Evolutionary conservation across 495 filamentous ascomycete genomes (phyloP).

Genomic region (Penicillium atrosanguineum): DNA sequence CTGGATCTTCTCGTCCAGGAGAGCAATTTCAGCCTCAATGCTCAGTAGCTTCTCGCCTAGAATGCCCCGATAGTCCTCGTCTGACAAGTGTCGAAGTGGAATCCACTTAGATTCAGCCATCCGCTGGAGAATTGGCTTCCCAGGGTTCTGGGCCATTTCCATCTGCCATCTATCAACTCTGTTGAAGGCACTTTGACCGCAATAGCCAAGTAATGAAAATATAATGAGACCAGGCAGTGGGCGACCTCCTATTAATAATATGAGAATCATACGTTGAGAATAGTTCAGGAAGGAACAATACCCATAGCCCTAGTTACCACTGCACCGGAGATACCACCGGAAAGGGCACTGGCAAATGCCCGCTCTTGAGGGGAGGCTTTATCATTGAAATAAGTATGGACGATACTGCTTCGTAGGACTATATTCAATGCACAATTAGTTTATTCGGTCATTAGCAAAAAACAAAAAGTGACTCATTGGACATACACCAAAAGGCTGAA

Average conservation of each 20-base stretch:
- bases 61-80: constrained; percentile 75
- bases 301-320: constrained; percentile 60
- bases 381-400: constrained; percentile 44
- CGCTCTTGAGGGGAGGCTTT: constrained; percentile 52
- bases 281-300: constrained; percentile 27
- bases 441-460: neutral
- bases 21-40: constrained; percentile 79
- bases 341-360: constrained; percentile 61
- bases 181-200: constrained; percentile 60
- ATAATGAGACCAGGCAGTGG: constrained; percentile 60
- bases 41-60: constrained; percentile 73
- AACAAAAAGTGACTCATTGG: neutral
- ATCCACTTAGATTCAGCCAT: constrained; percentile 72
- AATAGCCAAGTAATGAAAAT: constrained; percentile 60
- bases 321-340: constrained; percentile 68
- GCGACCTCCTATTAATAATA: constrained; percentile 34
- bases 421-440: constrained; percentile 8
- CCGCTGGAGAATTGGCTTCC: constrained; percentile 45
- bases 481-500: constrained; percentile 71
- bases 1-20: constrained; percentile 82
- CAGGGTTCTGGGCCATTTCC: constrained; percentile 32
- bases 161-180: constrained; percentile 47
- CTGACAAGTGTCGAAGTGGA: constrained; percentile 70
- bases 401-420: constrained; percentile 43
- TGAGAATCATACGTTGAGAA: neutral